Evolutionary conservation across 768 basidiomycete species (phyloP).

Genomic region (Termitomyces sp.): DNA sequence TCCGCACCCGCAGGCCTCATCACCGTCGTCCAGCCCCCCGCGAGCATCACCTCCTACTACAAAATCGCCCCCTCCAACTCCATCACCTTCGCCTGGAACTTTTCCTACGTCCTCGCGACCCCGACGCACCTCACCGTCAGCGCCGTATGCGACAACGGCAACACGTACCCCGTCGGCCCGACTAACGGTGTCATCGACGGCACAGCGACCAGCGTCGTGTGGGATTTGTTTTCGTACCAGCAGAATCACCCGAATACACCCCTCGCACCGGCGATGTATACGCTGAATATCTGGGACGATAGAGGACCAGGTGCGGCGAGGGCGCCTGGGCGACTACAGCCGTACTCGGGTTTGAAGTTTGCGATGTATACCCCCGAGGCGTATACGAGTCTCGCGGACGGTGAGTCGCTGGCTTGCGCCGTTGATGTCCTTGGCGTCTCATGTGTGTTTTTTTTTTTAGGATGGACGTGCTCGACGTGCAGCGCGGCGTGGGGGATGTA

Average conservation of each 20-base stretch:
- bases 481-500: slow-evolving; percentile 31
- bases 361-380: slow-evolving; percentile 76
- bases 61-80: slow-evolving; percentile 72
- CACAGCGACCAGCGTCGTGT: slow-evolving; percentile 64
- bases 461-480: slow-evolving; percentile 54
- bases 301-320: slow-evolving; percentile 61
- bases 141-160: slow-evolving; percentile 81
- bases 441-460: slow-evolving; percentile 20
- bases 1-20: slow-evolving; percentile 60
- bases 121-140: slow-evolving; percentile 76
- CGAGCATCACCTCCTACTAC: slow-evolving; percentile 79
- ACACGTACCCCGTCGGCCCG: slow-evolving; percentile 85
- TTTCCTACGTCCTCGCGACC: slow-evolving; percentile 65
- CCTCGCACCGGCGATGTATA: slow-evolving; percentile 72
- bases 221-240: slow-evolving; percentile 80
- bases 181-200: slow-evolving; percentile 69
- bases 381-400: slow-evolving; percentile 62
- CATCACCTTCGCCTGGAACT: slow-evolving; percentile 91
- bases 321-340: slow-evolving; percentile 58
- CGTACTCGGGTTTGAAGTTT: slow-evolving; percentile 70
- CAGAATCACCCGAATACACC: slow-evolving; percentile 54
- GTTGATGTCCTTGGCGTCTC: too few relatives aligned
- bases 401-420: slow-evolving; percentile 21
- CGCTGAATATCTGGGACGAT: slow-evolving; percentile 77
- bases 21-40: slow-evolving; percentile 75